Evolutionary conservation across 495 filamentous ascomycete genomes (phyloP).

Genomic region (Penicillium turbatum): DNA sequence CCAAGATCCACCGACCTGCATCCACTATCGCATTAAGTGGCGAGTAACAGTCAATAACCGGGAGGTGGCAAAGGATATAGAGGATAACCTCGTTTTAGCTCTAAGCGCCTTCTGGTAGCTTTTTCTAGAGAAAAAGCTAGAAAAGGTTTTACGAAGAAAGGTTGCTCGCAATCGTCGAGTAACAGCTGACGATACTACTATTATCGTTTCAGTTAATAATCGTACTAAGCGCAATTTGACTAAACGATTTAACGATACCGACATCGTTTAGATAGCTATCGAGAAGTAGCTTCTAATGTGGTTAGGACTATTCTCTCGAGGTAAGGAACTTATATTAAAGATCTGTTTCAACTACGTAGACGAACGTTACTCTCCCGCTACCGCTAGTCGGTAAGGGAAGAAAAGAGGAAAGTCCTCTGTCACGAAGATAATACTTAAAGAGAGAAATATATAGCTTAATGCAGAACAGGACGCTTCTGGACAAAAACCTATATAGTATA

Average conservation of each 20-base stretch:
- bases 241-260: too few relatives aligned
- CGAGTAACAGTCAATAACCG: conserved; percentile 27
- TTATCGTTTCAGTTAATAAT: too few relatives aligned
- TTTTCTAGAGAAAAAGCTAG: conserved; percentile 8
- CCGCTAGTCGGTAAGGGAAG: conserved; percentile 9
- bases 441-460: conserved; percentile 10
- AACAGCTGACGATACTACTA: too few relatives aligned
- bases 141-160: conserved; percentile 8
- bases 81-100: conserved; percentile 22
- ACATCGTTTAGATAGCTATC: too few relatives aligned
- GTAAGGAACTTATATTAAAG: too few relatives aligned
- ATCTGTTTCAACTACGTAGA: too few relatives aligned
- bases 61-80: conserved; percentile 26
- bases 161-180: too few relatives aligned
- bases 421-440: neutral
- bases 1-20: conserved; percentile 24
- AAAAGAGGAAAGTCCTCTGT: conserved; percentile 22
- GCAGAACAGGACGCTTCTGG: conserved; percentile 24
- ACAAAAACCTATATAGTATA: conserved; percentile 19
- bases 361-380: neutral
- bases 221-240: too few relatives aligned
- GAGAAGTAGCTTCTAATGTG: too few relatives aligned
- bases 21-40: conserved; percentile 37
- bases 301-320: too few relatives aligned
- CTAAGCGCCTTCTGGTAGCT: conserved; percentile 23